Evolutionary conservation across 148 eudicot genomes (phyloP).

Genomic region (Chenopodium album): DNA sequence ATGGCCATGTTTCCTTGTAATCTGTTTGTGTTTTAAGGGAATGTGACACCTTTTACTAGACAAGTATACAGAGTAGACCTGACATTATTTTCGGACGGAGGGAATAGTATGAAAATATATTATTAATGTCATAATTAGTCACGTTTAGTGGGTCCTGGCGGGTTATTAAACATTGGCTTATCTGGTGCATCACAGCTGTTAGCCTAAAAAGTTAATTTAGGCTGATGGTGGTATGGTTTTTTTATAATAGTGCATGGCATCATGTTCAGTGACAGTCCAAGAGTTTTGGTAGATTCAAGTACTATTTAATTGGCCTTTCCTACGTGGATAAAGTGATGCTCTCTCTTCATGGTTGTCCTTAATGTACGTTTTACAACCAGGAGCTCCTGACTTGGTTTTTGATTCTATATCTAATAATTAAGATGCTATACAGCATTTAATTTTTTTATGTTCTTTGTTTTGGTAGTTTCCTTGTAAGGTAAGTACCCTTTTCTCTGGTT

Average conservation of each 20-base stretch:
- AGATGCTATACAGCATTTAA: conserved; percentile 15
- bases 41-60: not conserved
- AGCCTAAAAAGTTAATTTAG: conserved; percentile 3
- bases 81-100: not conserved
- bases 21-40: not conserved
- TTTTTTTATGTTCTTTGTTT: not conserved
- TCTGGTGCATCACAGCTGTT: conserved; percentile 26
- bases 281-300: conserved; percentile 21
- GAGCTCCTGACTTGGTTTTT: conserved; percentile 1
- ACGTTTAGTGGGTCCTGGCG: not conserved
- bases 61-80: too few species aligned
- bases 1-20: too few species aligned
- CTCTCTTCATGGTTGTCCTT: conserved; percentile 15
- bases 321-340: conserved; percentile 22
- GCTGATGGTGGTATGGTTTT: conserved; percentile 16
- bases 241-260: conserved; percentile 15
- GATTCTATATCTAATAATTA: conserved; percentile 19
- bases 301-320: conserved; percentile 21
- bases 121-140: not conserved
- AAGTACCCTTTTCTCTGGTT: conserved; percentile 10
- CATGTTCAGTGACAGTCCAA: conserved; percentile 14
- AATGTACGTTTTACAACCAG: conserved; percentile 1
- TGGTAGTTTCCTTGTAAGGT: conserved; percentile 18
- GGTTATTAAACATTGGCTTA: not conserved
- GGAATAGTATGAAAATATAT: not conserved